Percentiles rank a stretch among this genome's conserved stretches.
Evolutionary conservation across 2,329 filamentous ascomycete genomes (phyloP).

Genomic region (Talaromyces sp.): DNA sequence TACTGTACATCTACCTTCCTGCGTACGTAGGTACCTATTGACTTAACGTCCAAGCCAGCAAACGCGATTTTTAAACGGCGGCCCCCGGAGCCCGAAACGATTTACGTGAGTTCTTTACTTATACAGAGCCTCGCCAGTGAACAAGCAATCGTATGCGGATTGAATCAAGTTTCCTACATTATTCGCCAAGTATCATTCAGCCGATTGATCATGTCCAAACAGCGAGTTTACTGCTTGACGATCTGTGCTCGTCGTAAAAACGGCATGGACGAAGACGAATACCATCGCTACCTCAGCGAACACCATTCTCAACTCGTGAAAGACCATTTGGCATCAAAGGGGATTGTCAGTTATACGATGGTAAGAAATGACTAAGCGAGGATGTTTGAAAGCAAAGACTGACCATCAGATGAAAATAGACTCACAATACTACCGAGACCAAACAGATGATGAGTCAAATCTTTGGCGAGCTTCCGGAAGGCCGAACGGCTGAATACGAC

Average conservation of each 20-base stretch:
- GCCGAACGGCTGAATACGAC: slow-evolving; percentile 23
- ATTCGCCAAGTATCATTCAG: background rate
- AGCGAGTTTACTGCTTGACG: slow-evolving; percentile 17
- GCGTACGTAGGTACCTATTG: too few relatives aligned
- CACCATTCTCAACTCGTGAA: background rate
- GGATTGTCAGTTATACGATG: background rate
- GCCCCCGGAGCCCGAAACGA: too few relatives aligned
- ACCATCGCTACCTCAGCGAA: slow-evolving; percentile 23
- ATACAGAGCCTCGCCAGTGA: too few relatives aligned
- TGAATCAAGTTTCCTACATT: background rate
- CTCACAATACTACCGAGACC: background rate
- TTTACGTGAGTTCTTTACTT: too few relatives aligned
- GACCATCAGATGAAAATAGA: background rate
- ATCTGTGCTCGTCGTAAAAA: slow-evolving; percentile 28
- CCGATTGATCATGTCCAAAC: background rate
- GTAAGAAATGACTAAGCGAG: background rate
- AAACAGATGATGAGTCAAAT: background rate
- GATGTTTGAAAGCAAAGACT: background rate
- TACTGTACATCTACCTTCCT: too few relatives aligned
- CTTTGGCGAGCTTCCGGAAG: background rate
- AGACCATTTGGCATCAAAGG: background rate
- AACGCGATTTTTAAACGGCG: too few relatives aligned
- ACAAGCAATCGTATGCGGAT: too few relatives aligned
- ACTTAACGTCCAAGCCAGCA: too few relatives aligned
- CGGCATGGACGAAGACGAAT: slow-evolving; percentile 27